Percentiles rank a stretch among this genome's conserved stretches.
Conservation (phyloP, 1,139 yeast species). For the Pichia sp. region DNA sequence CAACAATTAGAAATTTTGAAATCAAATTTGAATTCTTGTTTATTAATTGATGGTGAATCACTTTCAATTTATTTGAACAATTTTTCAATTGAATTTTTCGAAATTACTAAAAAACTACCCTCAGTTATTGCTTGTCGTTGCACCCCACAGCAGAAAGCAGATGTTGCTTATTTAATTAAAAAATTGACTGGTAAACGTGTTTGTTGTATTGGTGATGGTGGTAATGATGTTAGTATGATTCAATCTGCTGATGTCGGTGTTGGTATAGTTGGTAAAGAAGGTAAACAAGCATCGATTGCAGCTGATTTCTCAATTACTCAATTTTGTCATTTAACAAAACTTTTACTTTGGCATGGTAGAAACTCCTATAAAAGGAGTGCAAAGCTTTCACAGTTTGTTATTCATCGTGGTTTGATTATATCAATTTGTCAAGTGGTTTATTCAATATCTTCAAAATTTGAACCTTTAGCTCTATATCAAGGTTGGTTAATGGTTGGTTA, state of each 20-base stretch:
- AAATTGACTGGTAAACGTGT: conserved; percentile 79
- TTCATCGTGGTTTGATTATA: conserved; percentile 90
- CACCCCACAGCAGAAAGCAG: conserved; percentile 98
- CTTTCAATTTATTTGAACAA: conserved; percentile 59
- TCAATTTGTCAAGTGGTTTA: conserved; percentile 96
- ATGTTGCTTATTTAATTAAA: conserved; percentile 76
- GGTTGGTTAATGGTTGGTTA: conserved; percentile 99
- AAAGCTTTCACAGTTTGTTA: conserved; percentile 88
- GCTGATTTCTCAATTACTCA: conserved; percentile 95
- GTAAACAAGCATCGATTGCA: conserved; percentile 92
- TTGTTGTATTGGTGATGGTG: conserved; percentile 98
- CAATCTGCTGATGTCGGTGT: conserved; percentile 99
- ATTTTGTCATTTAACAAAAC: conserved; percentile 80
- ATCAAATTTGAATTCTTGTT: conserved; percentile 62
- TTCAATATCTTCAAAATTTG: conserved; percentile 78
- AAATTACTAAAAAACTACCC: conserved; percentile 68
- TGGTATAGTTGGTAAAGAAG: conserved; percentile 98
- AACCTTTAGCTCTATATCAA: conserved; percentile 87
- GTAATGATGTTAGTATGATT: conserved; percentile 98
- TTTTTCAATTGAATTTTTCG: conserved; percentile 65
- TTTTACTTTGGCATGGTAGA: conserved; percentile 95
- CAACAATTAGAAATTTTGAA: conserved; percentile 65
- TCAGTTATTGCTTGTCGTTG: conserved; percentile 97
- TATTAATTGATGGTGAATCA: conserved; percentile 92
- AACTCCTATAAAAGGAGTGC: conserved; percentile 95